Evolutionary conservation across 1,139 yeast genomes (phyloP), one percentile per base, ranked within the genome.

Genomic region (Sugiyamaella japonica): DNA sequence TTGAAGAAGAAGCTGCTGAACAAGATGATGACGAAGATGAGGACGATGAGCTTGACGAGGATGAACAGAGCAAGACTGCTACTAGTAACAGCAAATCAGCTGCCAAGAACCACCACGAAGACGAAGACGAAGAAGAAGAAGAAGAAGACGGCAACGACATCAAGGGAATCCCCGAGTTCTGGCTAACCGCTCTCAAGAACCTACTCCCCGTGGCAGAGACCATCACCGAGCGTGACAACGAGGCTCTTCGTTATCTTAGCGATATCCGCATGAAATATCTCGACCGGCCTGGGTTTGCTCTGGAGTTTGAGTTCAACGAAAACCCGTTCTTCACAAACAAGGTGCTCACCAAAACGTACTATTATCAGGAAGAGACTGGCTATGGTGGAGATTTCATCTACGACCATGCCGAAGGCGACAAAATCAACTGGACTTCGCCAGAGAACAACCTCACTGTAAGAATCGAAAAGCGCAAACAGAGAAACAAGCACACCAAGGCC

Each of bases 401-500:
- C 72, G 98, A 91, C 74, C 96, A 89, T 70, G 98, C 99, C 7
- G 95, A 89, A 68, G 99, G 99, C 52, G 81, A 84, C 64, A 84
- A 82, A 55, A 88, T 95, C 70, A 77, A 86, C 65, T 93, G 99
- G 99, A 77, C 75, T 61, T 80, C 85, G 55, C 84, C 86, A 66
- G 96, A 86, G 64, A 76, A 78, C 61, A 91, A 93, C 70, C 90
- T 89, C 54, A 93, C 99, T 36, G 83, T 91, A 59, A 77, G 79
- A 62, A 84, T 93, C 57, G 98, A 93, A 77, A 87, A 90, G 80
- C 86, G 97, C 76, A 93, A 93, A 75, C 99, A 93, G 77, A 86
- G 99, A 76, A 95, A 95, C 75, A 95, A 93, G 78, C 90, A 87
- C 72, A 93, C 99, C 59, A 90, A 90, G 74, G 97, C 95, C 70